phyloP scores from a whole-genome alignment of 495 filamentous ascomycete genomes.

The Darksidea phi region DNA sequence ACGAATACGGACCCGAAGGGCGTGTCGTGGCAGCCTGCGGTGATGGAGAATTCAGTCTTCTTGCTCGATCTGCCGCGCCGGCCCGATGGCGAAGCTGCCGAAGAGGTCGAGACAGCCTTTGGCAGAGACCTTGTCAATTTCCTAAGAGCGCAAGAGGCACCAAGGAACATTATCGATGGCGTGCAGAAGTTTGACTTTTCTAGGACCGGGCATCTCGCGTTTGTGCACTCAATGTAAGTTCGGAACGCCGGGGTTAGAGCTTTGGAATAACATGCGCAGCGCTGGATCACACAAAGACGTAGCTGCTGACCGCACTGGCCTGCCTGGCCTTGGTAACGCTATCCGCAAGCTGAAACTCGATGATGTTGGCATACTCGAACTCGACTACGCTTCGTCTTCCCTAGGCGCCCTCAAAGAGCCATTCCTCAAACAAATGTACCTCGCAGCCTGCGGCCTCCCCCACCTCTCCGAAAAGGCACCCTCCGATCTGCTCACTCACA shows the following conservation, averaged over 20 bases:
- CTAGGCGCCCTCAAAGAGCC: constrained; percentile 69
- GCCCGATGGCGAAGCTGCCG: constrained; percentile 35
- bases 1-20: constrained; percentile 54
- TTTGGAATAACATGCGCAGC: constrained; percentile 3
- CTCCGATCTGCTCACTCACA: constrained; percentile 50
- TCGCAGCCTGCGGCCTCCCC: constrained; percentile 64
- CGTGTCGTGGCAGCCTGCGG: constrained; percentile 5
- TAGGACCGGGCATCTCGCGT: constrained; percentile 64
- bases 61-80: constrained; percentile 77
- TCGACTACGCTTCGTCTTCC: constrained; percentile 65
- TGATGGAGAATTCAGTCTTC: constrained; percentile 58
- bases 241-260: neutral
- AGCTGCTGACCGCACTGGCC: constrained; percentile 62
- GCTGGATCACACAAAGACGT: constrained; percentile 51
- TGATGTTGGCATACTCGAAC: constrained; percentile 28
- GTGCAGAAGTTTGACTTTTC: constrained; percentile 71
- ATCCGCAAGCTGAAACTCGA: constrained; percentile 57
- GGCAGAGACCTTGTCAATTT: constrained; percentile 70
- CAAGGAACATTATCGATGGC: constrained; percentile 60
- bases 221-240: constrained; percentile 69
- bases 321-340: constrained; percentile 64
- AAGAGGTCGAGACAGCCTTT: constrained; percentile 55
- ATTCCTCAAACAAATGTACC: constrained; percentile 69
- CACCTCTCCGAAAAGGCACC: constrained; percentile 20
- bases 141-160: constrained; percentile 63